These are phyloP conservation scores for Populus hybrid DNA, from an alignment of 441 rosid species.

Conservation along the genomic window DNA sequence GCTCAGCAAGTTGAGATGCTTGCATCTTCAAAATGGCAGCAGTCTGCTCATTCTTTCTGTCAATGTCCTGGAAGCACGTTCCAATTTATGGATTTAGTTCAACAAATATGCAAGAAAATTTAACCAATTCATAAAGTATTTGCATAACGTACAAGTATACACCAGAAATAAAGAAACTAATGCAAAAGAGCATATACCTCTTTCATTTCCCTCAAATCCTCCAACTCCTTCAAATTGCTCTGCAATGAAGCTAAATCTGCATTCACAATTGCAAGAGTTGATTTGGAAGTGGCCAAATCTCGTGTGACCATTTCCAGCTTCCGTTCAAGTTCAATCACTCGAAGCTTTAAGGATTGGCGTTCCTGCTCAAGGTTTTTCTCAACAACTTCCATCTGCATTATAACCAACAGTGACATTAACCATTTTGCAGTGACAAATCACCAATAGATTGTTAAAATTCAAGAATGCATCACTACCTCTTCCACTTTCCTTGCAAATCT, in stretches of 20 bases:
- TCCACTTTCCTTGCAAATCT: conserved; percentile 61
- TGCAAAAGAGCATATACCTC: conserved; percentile 42
- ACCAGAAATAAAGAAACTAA: neutral
- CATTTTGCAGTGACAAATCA: neutral
- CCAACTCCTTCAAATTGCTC: conserved; percentile 74
- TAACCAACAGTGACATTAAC: neutral
- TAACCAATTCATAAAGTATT: neutral
- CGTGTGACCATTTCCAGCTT: conserved; percentile 51
- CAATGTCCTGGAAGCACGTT: conserved; percentile 67
- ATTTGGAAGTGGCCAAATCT: conserved; percentile 52
- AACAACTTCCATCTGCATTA: conserved; percentile 50
- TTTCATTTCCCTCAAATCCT: conserved; percentile 91
- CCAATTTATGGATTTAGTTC: neutral
- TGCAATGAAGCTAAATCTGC: conserved; percentile 57
- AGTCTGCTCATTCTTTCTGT: conserved; percentile 94
- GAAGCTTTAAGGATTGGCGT: conserved; percentile 52
- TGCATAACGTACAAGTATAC: neutral
- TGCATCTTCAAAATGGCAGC: conserved; percentile 97
- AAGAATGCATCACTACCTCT: conserved; percentile 49
- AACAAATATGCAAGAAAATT: neutral
- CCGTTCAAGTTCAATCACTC: conserved; percentile 62
- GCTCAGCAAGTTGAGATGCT: conserved; percentile 85
- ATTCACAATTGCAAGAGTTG: conserved; percentile 51
- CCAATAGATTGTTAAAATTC: conserved; percentile 2
- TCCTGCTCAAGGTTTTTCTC: conserved; percentile 69